Conservation (phyloP, 805 yeast species). For the Vanderwaltozyma yarrowii region DNA sequence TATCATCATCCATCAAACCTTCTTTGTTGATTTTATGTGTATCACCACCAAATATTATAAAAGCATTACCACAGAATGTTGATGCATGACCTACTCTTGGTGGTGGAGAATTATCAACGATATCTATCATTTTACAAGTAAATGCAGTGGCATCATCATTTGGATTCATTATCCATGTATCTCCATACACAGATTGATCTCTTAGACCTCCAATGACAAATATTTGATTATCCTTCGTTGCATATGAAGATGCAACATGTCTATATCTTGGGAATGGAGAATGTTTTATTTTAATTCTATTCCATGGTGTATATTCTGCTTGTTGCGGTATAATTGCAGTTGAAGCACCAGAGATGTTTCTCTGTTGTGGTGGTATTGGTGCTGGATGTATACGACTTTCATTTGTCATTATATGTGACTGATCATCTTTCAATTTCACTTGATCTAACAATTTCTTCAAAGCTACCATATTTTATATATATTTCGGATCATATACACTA, state of each 20-base stretch:
- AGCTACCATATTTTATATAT: too few relatives aligned
- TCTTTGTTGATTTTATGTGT: conserved; percentile 69
- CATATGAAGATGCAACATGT: conserved; percentile 70
- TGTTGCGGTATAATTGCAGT: conserved; percentile 11
- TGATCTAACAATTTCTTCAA: not conserved
- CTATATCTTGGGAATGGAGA: conserved; percentile 94
- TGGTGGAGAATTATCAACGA: conserved; percentile 74
- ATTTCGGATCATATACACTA: too few relatives aligned
- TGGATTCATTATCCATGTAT: conserved; percentile 74
- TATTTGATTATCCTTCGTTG: conserved; percentile 71
- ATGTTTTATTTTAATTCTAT: conserved; percentile 45
- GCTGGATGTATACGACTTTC: conserved; percentile 10
- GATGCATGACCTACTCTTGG: conserved; percentile 96
- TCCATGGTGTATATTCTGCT: conserved; percentile 48
- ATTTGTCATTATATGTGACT: too few relatives aligned
- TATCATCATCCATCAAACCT: conserved; percentile 77
- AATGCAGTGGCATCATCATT: conserved; percentile 30
- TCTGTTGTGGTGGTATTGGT: conserved; percentile 19
- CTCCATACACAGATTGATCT: conserved; percentile 88
- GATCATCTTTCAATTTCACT: too few relatives aligned
- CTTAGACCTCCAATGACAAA: conserved; percentile 92
- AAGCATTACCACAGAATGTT: conserved; percentile 87
- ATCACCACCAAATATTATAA: conserved; percentile 93
- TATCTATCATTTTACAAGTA: conserved; percentile 46
- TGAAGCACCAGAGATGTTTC: conserved; percentile 23